A percentile compares a stretch with the other conserved stretches of the same genome.
These are phyloP conservation scores for Cryptococcus neoformans DNA, from an alignment of 1,284 basidiomycete species.

Conservation along the genomic window DNA sequence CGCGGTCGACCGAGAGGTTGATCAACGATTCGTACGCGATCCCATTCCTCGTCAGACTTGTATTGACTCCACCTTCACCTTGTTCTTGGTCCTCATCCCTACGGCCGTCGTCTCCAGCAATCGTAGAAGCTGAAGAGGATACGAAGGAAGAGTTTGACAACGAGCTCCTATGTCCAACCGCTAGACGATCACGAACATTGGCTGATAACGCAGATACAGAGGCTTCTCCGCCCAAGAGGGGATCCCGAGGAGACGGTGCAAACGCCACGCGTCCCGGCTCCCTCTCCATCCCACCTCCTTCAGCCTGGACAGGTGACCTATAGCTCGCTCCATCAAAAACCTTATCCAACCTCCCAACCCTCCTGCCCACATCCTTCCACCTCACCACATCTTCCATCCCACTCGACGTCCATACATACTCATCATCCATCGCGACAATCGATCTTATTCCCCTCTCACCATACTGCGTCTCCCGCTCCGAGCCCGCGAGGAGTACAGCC, in stretches of 20 bases:
- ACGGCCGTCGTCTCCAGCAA: background rate
- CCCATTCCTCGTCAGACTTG: conserved; percentile 53
- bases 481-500: conserved; percentile 72
- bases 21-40: conserved; percentile 80
- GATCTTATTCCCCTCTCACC: conserved; percentile 73
- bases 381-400: conserved; percentile 74
- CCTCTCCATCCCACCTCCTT: background rate
- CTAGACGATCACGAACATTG: background rate
- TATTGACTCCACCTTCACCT: background rate
- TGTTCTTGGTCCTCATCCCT: background rate
- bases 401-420: conserved; percentile 86
- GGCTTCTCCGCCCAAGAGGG: background rate
- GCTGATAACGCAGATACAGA: background rate
- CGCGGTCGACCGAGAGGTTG: conserved; percentile 70
- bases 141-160: background rate
- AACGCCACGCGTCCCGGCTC: background rate
- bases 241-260: background rate
- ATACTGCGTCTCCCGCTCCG: conserved; percentile 34
- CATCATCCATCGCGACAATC: conserved; percentile 80
- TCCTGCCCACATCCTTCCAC: conserved; percentile 62
- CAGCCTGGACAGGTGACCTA: background rate
- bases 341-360: conserved; percentile 60
- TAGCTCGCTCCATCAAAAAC: conserved; percentile 29
- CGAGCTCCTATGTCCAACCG: too few relatives aligned
- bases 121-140: background rate